Conservation (phyloP, 164 flowering plant species). For the Kalanchoe fedtschenkoi region DNA sequence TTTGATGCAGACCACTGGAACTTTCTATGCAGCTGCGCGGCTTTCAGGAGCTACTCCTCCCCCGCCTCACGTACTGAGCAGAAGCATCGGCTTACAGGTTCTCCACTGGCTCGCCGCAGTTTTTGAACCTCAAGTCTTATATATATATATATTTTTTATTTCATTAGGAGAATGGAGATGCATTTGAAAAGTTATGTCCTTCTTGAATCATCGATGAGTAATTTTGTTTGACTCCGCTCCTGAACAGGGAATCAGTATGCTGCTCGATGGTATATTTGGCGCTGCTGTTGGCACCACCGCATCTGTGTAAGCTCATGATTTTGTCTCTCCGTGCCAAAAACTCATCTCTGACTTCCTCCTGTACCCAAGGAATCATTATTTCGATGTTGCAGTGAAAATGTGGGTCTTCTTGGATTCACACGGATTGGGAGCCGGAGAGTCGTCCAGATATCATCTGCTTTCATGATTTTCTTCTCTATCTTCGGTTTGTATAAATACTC, state of each 20-base stretch:
- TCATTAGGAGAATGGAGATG: too few species aligned
- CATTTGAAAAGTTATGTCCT: too few species aligned
- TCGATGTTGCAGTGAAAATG: slow-evolving; percentile 67
- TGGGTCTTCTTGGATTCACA: slow-evolving; percentile 90
- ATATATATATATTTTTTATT: neutral
- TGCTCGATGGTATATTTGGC: slow-evolving; percentile 86
- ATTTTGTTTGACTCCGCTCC: slow-evolving; percentile 8
- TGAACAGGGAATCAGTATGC: slow-evolving; percentile 66
- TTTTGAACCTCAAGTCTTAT: too few species aligned
- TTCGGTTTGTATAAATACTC: slow-evolving; percentile 65
- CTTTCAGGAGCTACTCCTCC: slow-evolving; percentile 93
- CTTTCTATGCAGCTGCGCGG: slow-evolving; percentile 80
- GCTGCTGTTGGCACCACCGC: slow-evolving; percentile 70
- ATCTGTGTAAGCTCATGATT: slow-evolving; percentile 57
- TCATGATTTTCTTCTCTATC: slow-evolving; percentile 95
- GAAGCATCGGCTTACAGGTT: slow-evolving; percentile 92
- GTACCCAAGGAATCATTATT: neutral
- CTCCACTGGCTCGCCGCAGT: neutral
- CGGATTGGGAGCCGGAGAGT: slow-evolving; percentile 92
- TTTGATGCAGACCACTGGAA: slow-evolving; percentile 69
- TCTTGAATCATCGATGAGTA: neutral
- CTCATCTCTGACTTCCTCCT: neutral
- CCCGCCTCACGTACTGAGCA: slow-evolving; percentile 66
- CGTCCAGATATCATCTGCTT: slow-evolving; percentile 76
- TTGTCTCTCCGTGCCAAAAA: neutral